Percentiles rank a stretch among this genome's conserved stretches.
phyloP scores from a whole-genome alignment of 169 alveolate genomes.

The Perkinsus chesapeaki region DNA sequence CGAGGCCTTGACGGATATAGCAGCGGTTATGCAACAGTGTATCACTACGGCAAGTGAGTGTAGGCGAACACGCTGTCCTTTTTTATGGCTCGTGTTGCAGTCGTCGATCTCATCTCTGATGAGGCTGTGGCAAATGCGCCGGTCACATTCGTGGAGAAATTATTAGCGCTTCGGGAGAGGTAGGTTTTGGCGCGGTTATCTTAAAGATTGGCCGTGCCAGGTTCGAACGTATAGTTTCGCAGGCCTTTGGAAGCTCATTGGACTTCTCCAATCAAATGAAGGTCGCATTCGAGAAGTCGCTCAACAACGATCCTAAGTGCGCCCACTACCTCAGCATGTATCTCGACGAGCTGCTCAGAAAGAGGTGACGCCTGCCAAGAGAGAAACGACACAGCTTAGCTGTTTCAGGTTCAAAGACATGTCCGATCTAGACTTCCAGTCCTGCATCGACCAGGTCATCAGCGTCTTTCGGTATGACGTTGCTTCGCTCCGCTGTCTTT shows the following conservation, averaged over 20 bases:
- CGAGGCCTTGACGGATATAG: not conserved
- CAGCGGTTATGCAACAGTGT: not conserved
- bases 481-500: not conserved
- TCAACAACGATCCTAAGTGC: conserved; percentile 19
- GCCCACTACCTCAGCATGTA: conserved; percentile 32
- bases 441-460: conserved; percentile 25
- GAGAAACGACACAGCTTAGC: not conserved
- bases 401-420: not conserved
- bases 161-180: not conserved
- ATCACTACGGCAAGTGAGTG: not conserved
- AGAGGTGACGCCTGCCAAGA: too few relatives aligned
- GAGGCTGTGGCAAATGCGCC: not conserved
- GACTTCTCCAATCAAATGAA: not conserved
- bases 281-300: not conserved
- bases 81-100: not conserved
- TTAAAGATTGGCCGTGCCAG: not conserved
- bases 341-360: conserved; percentile 27
- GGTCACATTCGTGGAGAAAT: not conserved
- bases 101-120: not conserved
- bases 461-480: conserved; percentile 26
- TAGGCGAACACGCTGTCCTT: not conserved
- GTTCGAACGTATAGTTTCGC: not conserved
- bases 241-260: not conserved
- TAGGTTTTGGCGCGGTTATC: not conserved
- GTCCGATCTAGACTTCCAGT: not conserved